Evolutionary conservation across 2,329 filamentous ascomycete species (phyloP), one percentile per base, ranked within the genome.

Genomic region (Macroventuria anomochaeta): DNA sequence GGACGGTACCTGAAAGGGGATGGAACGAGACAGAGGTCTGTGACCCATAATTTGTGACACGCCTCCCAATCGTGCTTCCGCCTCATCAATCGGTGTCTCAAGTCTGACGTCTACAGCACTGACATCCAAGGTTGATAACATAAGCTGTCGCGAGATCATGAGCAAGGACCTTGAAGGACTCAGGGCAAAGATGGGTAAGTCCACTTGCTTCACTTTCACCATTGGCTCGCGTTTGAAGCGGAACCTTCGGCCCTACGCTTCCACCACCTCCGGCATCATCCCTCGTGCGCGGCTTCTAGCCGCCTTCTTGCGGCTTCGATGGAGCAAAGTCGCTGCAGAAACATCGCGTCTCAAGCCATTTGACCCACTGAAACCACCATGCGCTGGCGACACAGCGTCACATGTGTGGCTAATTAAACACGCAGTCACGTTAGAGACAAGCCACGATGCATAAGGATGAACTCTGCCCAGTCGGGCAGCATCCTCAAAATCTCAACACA

Each of bases 71-170:
- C 59, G 58, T 51, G 55, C 31, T 17, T 36, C 46, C 59, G 71
- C 68, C 68, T 70, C 61, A 66, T 58, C 63, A 48, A 63, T 57
- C 64, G 59, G 61, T 59, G 67, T 70, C 65, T 71, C 65, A 68
- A 64, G 65, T 54, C 59, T 53, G 58, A 59, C 50, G 53, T 63
- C 59, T 62, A 53, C 55, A 59, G 61, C 55, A 51, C 51, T 42
- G 47, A 44, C 57, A 47, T 48, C 55, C 57, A 57, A 55, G 64
- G 58, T 62, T 43, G 59, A 65, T 67, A 58, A 64, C 61, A 62
- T 59, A 58, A 62, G 55, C 58, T 31, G 57, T 53, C 33, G 58
- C 51, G 52, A 53, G 50, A 47, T 32, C 53, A 57, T 53, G 59
- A 60, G 57, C 48, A 56, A 53, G 37, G 53, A 50, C 49, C 44